A percentile compares a stretch with the other conserved stretches of the same genome.
Conservation (phyloP, 495 filamentous ascomycete genomes). For the Annulohypoxylon nitens region DNA sequence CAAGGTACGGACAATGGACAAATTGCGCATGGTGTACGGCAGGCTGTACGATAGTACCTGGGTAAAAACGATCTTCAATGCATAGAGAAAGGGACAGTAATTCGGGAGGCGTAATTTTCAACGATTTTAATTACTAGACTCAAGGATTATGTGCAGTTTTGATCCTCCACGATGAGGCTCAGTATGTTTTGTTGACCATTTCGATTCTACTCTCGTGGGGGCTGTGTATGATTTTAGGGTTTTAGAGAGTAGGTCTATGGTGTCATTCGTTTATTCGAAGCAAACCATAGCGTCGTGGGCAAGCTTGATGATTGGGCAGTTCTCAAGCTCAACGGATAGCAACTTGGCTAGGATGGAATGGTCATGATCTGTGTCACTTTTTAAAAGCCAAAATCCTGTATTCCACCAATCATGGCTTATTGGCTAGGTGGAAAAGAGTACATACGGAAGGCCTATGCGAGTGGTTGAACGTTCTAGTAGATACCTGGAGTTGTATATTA, state of each 20-base stretch:
- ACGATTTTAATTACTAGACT: neutral
- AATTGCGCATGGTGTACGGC: slow-evolving; percentile 12
- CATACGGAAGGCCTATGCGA: neutral
- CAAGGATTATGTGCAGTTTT: neutral
- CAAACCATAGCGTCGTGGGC: neutral
- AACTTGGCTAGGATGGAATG: neutral
- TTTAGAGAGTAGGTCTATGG: neutral
- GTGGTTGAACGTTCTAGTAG: neutral
- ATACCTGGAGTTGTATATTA: neutral
- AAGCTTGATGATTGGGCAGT: neutral
- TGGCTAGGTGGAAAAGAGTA: neutral
- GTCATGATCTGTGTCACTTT: neutral
- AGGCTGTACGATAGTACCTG: slow-evolving; percentile 14
- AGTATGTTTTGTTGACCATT: no score
- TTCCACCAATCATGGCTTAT: neutral
- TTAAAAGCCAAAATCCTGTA: neutral
- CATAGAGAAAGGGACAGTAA: slow-evolving; percentile 12
- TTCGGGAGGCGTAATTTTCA: slow-evolving; percentile 12
- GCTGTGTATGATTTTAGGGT: neutral
- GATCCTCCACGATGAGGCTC: no score
- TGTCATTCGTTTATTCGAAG: neutral
- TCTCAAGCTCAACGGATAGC: slow-evolving; percentile 8
- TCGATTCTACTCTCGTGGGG: no score
- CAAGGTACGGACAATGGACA: slow-evolving; percentile 41
- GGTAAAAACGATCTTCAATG: slow-evolving; percentile 21